phyloP scores from a whole-genome alignment of 2,329 filamentous ascomycete genomes.

The Alternaria viburni region DNA sequence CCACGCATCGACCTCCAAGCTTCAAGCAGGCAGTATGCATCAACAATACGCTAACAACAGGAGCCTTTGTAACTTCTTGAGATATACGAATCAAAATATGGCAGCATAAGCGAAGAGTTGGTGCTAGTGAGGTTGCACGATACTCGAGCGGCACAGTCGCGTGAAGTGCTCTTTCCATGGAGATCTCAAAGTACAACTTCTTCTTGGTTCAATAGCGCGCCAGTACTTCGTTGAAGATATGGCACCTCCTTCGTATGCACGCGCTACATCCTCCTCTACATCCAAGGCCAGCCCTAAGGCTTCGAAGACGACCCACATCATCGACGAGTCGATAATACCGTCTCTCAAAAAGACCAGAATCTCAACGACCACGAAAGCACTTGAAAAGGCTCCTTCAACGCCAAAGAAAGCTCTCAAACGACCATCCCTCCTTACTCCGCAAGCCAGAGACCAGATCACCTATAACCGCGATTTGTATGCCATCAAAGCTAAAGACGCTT shows the following conservation, averaged over 20 bases:
- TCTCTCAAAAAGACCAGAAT: neutral
- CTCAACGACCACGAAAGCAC: neutral
- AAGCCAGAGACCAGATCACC: neutral
- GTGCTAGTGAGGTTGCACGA: neutral
- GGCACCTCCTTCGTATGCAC: constrained; percentile 26
- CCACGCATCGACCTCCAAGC: neutral
- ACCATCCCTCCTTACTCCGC: constrained; percentile 4
- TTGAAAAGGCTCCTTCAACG: neutral
- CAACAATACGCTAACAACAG: neutral
- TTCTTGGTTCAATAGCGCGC: neutral
- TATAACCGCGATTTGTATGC: constrained; percentile 7
- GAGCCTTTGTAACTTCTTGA: neutral
- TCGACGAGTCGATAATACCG: neutral
- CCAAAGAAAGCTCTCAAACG: constrained; percentile 8
- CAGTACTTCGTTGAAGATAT: constrained; percentile 3
- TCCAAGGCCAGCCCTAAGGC: constrained; percentile 6
- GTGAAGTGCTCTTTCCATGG: neutral
- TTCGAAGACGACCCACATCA: neutral
- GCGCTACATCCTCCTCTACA: constrained; percentile 24
- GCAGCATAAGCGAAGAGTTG: neutral
- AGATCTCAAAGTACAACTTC: neutral
- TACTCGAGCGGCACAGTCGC: neutral
- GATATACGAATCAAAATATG: neutral
- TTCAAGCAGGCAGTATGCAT: neutral
- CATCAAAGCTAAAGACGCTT: constrained; percentile 1